Conservation (phyloP, 78 protist genomes). For the Mastigamoeba balamuthi region DNA sequence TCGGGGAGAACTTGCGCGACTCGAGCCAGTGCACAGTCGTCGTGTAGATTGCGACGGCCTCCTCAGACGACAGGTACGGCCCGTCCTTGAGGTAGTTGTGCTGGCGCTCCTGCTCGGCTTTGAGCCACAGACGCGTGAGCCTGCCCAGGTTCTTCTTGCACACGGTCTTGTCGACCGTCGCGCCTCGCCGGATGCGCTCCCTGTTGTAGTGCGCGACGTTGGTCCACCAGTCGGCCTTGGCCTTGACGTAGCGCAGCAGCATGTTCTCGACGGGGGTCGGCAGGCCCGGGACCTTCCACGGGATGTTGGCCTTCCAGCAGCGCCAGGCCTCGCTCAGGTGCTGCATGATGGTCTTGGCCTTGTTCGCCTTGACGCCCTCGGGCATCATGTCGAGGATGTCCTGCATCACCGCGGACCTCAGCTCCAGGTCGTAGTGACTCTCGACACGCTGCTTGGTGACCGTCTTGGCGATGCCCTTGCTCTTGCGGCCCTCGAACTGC, state of each 20-base stretch:
- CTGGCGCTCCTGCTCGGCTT: slow-evolving; percentile 98
- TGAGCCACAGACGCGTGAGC: slow-evolving; percentile 95
- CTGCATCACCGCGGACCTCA: slow-evolving; percentile 96
- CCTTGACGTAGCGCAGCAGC: slow-evolving; percentile 96
- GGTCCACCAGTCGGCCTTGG: slow-evolving; percentile 99
- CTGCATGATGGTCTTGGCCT: slow-evolving; percentile 85
- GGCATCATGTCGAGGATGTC: slow-evolving; percentile 99
- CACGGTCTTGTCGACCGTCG: slow-evolving; percentile 97
- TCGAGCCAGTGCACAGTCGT: slow-evolving; percentile 97
- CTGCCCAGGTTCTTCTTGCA: slow-evolving; percentile 98
- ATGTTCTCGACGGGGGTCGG: slow-evolving; percentile 95
- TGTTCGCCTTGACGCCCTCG: slow-evolving; percentile 92
- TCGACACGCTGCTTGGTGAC: slow-evolving; percentile 99
- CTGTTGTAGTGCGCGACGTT: slow-evolving; percentile 95
- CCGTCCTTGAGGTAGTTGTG: slow-evolving; percentile 99
- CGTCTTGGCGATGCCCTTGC: slow-evolving; percentile 89
- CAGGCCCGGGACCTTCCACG: slow-evolving; percentile 99
- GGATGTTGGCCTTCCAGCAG: slow-evolving; percentile 99
- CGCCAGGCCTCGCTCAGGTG: slow-evolving; percentile 98
- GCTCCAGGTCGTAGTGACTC: slow-evolving; percentile 93
- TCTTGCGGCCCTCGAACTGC: slow-evolving; percentile 96
- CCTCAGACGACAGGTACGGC: slow-evolving; percentile 94
- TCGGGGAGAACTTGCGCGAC: slow-evolving; percentile 81
- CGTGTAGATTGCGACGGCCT: slow-evolving; percentile 97
- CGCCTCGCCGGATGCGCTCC: slow-evolving; percentile 97